Conservation (phyloP, 1,139 yeast genomes). For the Lodderomyces oxycetoniae region DNA sequence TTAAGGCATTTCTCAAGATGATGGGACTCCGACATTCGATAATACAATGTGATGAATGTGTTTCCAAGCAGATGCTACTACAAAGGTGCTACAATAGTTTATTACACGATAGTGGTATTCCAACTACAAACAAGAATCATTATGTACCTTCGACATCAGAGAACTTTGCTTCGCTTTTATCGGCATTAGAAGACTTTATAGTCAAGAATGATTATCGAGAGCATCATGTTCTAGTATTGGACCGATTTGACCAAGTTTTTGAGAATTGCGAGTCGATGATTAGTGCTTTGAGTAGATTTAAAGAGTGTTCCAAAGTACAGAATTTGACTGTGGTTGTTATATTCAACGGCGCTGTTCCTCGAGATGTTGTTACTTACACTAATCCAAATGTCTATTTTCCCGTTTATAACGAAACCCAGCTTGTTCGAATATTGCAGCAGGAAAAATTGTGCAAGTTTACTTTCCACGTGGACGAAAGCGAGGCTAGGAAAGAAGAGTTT, state of each 20-base stretch:
- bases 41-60: conserved; percentile 37
- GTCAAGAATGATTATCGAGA: conserved; percentile 25
- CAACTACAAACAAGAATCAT: background rate
- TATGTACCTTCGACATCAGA: conserved; percentile 27
- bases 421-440: conserved; percentile 30
- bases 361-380: conserved; percentile 39
- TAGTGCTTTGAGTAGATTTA: conserved; percentile 43
- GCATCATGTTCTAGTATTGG: conserved; percentile 55
- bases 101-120: conserved; percentile 25
- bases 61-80: conserved; percentile 35
- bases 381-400: conserved; percentile 49
- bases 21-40: conserved; percentile 23
- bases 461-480: background rate
- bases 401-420: conserved; percentile 41
- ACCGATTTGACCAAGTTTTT: conserved; percentile 51
- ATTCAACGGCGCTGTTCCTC: conserved; percentile 43
- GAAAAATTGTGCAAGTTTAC: conserved; percentile 26
- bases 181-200: conserved; percentile 37
- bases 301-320: conserved; percentile 35
- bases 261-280: conserved; percentile 45
- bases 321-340: conserved; percentile 32
- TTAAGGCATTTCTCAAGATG: conserved; percentile 23
- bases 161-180: conserved; percentile 43
- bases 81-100: conserved; percentile 33
- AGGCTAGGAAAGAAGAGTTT: conserved; percentile 21